Evolutionary conservation across 2,329 filamentous ascomycete genomes (phyloP).

Genomic region (Plenodomus tracheiphilus): DNA sequence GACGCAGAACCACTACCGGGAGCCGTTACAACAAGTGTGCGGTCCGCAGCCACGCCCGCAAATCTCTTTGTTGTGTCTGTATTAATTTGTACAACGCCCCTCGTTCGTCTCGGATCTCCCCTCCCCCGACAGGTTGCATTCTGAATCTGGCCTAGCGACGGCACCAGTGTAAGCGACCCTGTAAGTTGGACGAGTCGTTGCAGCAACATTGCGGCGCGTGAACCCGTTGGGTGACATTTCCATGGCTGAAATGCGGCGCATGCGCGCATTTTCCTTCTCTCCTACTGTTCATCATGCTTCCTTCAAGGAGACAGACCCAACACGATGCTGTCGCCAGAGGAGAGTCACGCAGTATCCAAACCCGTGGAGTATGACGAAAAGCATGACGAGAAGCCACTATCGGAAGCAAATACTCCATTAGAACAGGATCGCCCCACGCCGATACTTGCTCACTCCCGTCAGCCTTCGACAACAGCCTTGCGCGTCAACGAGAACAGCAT

Average conservation of each 20-base stretch:
- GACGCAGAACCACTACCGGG: too few species aligned
- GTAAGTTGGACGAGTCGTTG: background rate
- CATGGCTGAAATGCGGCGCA: background rate
- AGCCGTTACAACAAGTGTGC: too few species aligned
- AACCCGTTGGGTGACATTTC: background rate
- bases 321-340: conserved; percentile 17
- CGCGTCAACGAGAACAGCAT: conserved; percentile 36
- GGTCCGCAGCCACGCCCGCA: too few species aligned
- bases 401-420: background rate
- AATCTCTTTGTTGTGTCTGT: too few species aligned
- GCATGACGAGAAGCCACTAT: background rate
- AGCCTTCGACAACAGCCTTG: conserved; percentile 20
- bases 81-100: too few species aligned
- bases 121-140: too few species aligned
- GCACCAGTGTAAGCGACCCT: background rate
- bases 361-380: background rate
- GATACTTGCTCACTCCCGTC: conserved; percentile 12
- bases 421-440: background rate
- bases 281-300: conserved; percentile 10
- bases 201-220: background rate
- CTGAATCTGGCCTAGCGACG: too few species aligned
- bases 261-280: conserved; percentile 7
- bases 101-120: too few species aligned
- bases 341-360: conserved; percentile 6
- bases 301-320: conserved; percentile 2